Base-by-base conservation (phyloP, 2,329 filamentous ascomycete species). In the Tolypocladium ophioglossoides region DNA sequence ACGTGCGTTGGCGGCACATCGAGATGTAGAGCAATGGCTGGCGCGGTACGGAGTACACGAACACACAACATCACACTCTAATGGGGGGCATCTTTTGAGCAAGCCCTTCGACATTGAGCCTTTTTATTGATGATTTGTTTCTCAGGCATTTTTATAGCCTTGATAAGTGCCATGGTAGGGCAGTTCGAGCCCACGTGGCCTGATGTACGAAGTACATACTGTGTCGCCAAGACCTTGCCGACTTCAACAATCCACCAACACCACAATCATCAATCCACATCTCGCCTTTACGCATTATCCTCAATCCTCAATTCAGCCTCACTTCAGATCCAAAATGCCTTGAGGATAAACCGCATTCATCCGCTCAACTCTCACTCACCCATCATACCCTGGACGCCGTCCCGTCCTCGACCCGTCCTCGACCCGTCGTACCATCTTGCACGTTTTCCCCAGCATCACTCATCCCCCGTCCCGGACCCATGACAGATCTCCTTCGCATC, bases 401-500 rank as follows among this genome's bases (percentile, higher is more conserved):
- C 39, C 40, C 16, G 2, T 18, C 22, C 7, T 44, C 30, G 30
- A 30, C 4, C 30, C 30, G 30, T 30, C 7, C 34, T 44, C 30
- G 30, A 30, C 4, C 30, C 30, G 30, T 30, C 7, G 12, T 14
- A 35, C 20, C 24, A 14, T 27, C 27, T 47, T 27, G 12, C 44
- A n/a, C 20, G 9, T 16, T 16, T 18, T 16, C 16, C 14, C 24
- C 41, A n/a, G 41, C 41, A 27, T 12, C 41, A n/a, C 39, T 35
- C 38, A 18, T 54, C 40, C 48, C 40, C 44, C 35, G 37, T 39
- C 37, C 49, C 58, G 57, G 44, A 34, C 60, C 69, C 74, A 95
- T 95, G 89, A 90, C 85, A 64, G 92, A 97, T 81, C 83, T 97
- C 66, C 80, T 86, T 66, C 80, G 83, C 67, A 83, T 95, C 67